Base-by-base conservation (phyloP, 371 early-diverging fungal genomes). In the Mucor mucedo region DNA sequence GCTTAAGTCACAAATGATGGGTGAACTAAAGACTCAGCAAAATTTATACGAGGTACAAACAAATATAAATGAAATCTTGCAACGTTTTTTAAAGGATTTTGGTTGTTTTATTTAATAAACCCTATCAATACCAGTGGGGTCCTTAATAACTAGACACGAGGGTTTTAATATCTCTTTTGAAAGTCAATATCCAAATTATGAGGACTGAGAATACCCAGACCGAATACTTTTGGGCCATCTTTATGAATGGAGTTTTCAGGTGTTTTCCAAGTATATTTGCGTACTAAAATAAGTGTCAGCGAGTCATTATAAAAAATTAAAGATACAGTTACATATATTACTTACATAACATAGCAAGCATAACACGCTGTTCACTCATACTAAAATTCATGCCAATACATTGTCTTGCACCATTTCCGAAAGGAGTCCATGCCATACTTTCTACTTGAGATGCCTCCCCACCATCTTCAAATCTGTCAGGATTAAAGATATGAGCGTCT, bases 331-430 rank as follows among this genome's bases (percentile, higher is more conserved):
- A 39, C 40, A 39, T 8, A 39, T 39, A 39, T 44, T n/a, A 62
- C 71, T 60, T 71, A 74, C 75, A 58, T 4, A 80, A 35, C 66
- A 71, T 73, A 13, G 66, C 38, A 39, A 77, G 30, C 0, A 69
- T 5, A 1, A 77, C 68, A n/a, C 70, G 54, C 38, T 75, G 77
- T 38, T 79, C 73, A 7, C 56, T 62, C 33, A 75, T 35, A 29
- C 65, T 62, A 38, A 75, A 72, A 48, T 69, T 66, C 63, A 65
- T 66, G 4, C 77, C 80, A 21, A 77, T 54, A 30, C 80, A 79
- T n/a, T 60, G 48, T 21, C 76, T 56, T 8, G 56, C 58, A 1
- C 82, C 82, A 29, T 60, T 55, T 6, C 68, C 53, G 35, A 79
- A 79, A 28, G 79, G 77, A 6, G 72, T 33, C 71, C 70, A 72